Percentiles rank a stretch among this genome's conserved stretches.
Conservation (phyloP, 805 yeast genomes). For the Cyberlindnera lachancei region DNA sequence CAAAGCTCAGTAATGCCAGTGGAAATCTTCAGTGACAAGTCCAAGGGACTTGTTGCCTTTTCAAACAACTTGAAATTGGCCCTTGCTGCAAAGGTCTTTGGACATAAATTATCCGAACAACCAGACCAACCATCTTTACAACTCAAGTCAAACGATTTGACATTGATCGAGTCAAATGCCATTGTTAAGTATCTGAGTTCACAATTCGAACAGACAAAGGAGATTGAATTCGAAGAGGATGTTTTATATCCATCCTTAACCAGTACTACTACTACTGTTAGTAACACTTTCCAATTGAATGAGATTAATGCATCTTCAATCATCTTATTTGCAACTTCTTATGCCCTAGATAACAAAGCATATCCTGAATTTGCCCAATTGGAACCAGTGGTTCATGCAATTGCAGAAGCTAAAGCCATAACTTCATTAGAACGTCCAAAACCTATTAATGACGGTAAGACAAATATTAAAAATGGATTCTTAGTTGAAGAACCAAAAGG, state of each 20-base stretch:
- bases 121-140: slow-evolving; percentile 18
- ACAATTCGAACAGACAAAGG: slow-evolving; percentile 33
- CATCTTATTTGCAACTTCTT: slow-evolving; percentile 52
- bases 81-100: slow-evolving; percentile 18
- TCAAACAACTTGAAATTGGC: slow-evolving; percentile 23
- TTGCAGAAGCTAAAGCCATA: slow-evolving; percentile 37
- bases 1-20: no score
- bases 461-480: slow-evolving; percentile 22
- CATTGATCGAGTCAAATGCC: slow-evolving; percentile 59
- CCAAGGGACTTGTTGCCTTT: slow-evolving; percentile 15
- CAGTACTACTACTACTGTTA: background rate
- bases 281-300: slow-evolving; percentile 19
- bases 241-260: slow-evolving; percentile 31
- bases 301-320: slow-evolving; percentile 43
- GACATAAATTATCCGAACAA: slow-evolving; percentile 8
- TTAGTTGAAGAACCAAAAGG: slow-evolving; percentile 20
- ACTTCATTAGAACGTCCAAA: slow-evolving; percentile 36
- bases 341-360: slow-evolving; percentile 30
- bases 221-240: slow-evolving; percentile 38
- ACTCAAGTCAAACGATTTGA: slow-evolving; percentile 23
- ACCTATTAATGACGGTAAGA: slow-evolving; percentile 35
- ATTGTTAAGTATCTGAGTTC: slow-evolving; percentile 55
- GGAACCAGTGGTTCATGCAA: slow-evolving; percentile 35
- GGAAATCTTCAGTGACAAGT: slow-evolving; percentile 17
- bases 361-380: slow-evolving; percentile 23